Evolutionary conservation across 2,329 filamentous ascomycete species (phyloP).

Genomic region (Penicillium sp.): DNA sequence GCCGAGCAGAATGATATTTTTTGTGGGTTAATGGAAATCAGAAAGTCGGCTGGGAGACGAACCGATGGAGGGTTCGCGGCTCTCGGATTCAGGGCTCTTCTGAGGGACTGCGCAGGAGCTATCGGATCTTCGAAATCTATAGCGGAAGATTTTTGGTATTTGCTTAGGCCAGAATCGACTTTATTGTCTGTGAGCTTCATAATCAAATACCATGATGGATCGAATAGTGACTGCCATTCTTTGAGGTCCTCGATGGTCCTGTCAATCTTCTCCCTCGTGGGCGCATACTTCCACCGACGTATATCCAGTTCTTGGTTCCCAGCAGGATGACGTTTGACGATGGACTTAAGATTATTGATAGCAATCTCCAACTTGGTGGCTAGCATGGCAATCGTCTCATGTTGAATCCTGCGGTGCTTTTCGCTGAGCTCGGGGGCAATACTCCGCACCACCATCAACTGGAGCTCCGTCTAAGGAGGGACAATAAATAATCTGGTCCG

Average conservation of each 20-base stretch:
- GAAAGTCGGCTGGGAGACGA: neutral
- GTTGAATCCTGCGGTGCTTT: neutral
- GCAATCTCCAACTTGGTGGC: neutral
- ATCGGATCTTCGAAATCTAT: neutral
- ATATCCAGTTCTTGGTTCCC: neutral
- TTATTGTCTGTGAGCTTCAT: neutral
- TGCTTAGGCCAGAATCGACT: neutral
- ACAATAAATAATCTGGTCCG: too few relatives aligned
- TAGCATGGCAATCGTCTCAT: neutral
- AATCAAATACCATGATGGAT: slow-evolving; percentile 1
- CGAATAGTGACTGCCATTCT: neutral
- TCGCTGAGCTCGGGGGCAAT: neutral
- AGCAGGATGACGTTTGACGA: neutral
- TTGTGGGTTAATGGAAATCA: neutral
- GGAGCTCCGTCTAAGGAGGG: neutral
- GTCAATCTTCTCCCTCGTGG: slow-evolving; percentile 9
- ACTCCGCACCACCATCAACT: neutral
- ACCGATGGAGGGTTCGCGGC: neutral
- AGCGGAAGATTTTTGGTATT: neutral
- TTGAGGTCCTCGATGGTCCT: neutral
- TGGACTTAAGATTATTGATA: neutral
- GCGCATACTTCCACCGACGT: neutral
- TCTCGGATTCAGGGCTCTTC: neutral
- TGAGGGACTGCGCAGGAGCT: neutral
- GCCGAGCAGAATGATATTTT: neutral